These are phyloP conservation scores for Dothideomycetes sp. DNA, from an alignment of 2,329 filamentous ascomycete species.

Conservation along the genomic window DNA sequence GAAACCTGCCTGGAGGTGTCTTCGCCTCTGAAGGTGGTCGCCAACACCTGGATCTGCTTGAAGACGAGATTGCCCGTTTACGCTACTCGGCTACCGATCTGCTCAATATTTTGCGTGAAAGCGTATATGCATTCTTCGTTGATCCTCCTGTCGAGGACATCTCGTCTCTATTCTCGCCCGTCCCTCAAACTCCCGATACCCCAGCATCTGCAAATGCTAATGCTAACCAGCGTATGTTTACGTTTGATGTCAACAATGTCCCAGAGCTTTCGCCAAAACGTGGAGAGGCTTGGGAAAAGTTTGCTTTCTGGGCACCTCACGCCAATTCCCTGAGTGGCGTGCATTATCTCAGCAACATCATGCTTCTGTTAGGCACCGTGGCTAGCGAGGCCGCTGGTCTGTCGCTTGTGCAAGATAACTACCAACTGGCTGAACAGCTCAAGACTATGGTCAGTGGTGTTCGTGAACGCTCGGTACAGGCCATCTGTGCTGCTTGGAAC, in stretches of 20 bases:
- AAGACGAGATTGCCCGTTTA: conserved; percentile 60
- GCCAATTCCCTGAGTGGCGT: conserved; percentile 89
- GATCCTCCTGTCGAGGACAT: conserved; percentile 87
- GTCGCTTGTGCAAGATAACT: conserved; percentile 51
- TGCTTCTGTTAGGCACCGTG: conserved; percentile 74
- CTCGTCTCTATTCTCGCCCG: conserved; percentile 73
- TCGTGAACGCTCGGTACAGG: conserved; percentile 75
- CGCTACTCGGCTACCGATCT: conserved; percentile 72
- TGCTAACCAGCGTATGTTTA: conserved; percentile 60
- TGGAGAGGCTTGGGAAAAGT: conserved; percentile 88
- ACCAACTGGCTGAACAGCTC: conserved; percentile 58
- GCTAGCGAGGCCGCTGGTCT: conserved; percentile 78
- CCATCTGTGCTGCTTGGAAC: conserved; percentile 85
- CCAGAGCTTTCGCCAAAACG: conserved; percentile 64
- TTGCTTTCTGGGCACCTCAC: conserved; percentile 88
- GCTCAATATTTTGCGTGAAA: conserved; percentile 72
- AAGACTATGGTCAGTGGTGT: conserved; percentile 66
- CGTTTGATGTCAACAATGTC: conserved; percentile 66
- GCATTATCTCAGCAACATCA: conserved; percentile 74
- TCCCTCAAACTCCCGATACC: conserved; percentile 60
- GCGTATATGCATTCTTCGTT: conserved; percentile 71
- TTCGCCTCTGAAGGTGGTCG: conserved; percentile 58
- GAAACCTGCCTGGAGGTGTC: conserved; percentile 52
- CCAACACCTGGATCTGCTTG: conserved; percentile 69
- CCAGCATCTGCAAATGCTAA: conserved; percentile 53